Evolutionary conservation across 2,329 filamentous ascomycete genomes (phyloP), one percentile per base, ranked within the genome.

Genomic region (Hypoxylon sp.): DNA sequence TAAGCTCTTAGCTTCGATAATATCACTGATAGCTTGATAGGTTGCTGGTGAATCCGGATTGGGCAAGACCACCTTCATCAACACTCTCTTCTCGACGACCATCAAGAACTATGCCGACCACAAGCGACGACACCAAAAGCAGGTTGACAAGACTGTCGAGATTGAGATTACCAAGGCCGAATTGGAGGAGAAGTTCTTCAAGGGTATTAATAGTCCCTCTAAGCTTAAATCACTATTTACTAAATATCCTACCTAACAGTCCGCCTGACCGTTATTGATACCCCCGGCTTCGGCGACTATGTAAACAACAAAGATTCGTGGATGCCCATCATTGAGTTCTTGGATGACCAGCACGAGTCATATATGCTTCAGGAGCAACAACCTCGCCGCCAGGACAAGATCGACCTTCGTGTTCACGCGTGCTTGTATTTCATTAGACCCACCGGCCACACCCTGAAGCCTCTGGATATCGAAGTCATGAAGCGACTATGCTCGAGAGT

Each of bases 81-180:
- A 99, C 91, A 99, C 96, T 67, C 91, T 99, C 69, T 99, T 99
- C 89, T 99, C 96, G 71, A 99, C 97, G 74, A 99, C 96, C 78
- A 99, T 99, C 90, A 99, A 99, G 89, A 99, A 98, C 89, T 99
- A 99, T 83, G 96, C 96, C 88, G 96, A 99, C 84, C 95, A 99
- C 90, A 97, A 97, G 89, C 93, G 94, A 84, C 93, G 96, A 80
- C 96, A 99, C 84, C 93, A 96, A 85, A 99, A 99, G 90, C 96
- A 99, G 87, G 90, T 98, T 76, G 96, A 99, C 87, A 98, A 98
- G 90, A 99, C 96, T 10, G 96, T 99, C 73, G 97, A 99, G 87
- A 99, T 99, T 77, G 96, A 99, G 84, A 99, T 99, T 81, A 99
- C 96, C 82, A 99, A 99, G 89, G 96, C 96, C 67, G 96, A 99